Evolutionary conservation across 2,329 filamentous ascomycete species (phyloP).

Genomic region (Aspergillus ochraceus): DNA sequence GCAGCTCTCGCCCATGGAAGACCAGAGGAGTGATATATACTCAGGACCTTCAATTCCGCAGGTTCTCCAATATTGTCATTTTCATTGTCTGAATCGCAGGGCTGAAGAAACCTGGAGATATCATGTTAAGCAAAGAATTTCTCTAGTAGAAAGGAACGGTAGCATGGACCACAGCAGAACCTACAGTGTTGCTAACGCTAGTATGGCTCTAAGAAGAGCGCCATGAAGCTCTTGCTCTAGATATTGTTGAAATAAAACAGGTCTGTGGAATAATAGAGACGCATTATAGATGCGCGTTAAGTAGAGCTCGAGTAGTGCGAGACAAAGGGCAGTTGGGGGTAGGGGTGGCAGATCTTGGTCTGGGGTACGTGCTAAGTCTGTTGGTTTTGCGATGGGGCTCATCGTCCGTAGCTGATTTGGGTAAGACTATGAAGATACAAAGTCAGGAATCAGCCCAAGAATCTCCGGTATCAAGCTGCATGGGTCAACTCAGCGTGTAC

Average conservation of each 20-base stretch:
- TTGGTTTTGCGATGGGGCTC: background rate
- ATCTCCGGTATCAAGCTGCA: background rate
- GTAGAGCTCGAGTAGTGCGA: constrained; percentile 1
- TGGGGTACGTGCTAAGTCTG: background rate
- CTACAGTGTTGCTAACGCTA: constrained; percentile 2
- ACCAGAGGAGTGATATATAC: background rate
- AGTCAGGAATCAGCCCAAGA: background rate
- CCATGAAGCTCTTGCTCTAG: background rate
- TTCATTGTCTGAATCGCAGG: background rate
- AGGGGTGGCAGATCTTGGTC: background rate
- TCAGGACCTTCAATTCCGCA: background rate
- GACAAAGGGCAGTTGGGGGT: background rate
- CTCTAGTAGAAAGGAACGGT: no score
- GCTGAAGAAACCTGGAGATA: background rate
- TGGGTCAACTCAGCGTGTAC: no score
- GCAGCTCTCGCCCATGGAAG: constrained; percentile 2
- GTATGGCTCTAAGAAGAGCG: background rate
- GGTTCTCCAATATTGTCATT: background rate
- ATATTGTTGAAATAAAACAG: constrained; percentile 1
- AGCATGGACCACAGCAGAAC: background rate
- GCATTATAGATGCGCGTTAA: constrained; percentile 2
- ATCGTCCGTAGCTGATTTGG: background rate
- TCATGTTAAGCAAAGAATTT: background rate
- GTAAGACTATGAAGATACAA: background rate
- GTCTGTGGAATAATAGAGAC: background rate